Conservation (phyloP, 2,329 filamentous ascomycete species). For the Dryadomyces sulphureus region DNA sequence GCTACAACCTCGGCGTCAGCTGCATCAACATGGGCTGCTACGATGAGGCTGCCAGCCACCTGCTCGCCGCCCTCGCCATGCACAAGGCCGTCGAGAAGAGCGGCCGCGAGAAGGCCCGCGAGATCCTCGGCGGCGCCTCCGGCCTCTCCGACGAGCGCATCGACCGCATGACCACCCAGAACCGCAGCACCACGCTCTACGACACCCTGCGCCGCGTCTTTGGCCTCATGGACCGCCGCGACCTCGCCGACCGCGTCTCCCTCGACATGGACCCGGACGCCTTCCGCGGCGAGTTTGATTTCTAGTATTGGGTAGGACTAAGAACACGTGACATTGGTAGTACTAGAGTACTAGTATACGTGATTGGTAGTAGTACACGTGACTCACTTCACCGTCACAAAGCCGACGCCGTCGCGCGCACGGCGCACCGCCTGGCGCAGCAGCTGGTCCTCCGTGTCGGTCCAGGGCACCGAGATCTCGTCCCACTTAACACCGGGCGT, state of each 20-base stretch:
- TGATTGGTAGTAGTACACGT: not conserved
- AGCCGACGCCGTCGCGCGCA: conserved; percentile 48
- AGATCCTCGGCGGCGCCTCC: conserved; percentile 53
- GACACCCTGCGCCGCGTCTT: conserved; percentile 93
- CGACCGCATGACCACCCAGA: conserved; percentile 82
- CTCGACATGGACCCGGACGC: conserved; percentile 80
- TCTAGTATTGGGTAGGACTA: conserved; percentile 23
- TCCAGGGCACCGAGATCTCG: conserved; percentile 52
- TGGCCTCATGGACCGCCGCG: conserved; percentile 80
- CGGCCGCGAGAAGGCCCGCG: conserved; percentile 66
- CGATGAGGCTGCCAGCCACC: conserved; percentile 80
- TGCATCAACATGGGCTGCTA: conserved; percentile 98
- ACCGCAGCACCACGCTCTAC: conserved; percentile 91
- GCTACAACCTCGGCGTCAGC: conserved; percentile 91
- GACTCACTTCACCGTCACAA: conserved; percentile 46
- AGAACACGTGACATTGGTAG: not conserved
- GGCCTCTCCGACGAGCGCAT: conserved; percentile 52
- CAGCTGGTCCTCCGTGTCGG: conserved; percentile 49
- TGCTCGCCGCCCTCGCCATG: conserved; percentile 86
- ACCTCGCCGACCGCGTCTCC: conserved; percentile 76
- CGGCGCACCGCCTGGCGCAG: conserved; percentile 39
- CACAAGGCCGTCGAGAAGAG: conserved; percentile 85
- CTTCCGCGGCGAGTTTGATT: conserved; percentile 85
- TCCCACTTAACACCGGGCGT: conserved; percentile 51
- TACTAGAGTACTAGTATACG: no score